phyloP scores from a whole-genome alignment of 495 filamentous ascomycete genomes.

The Hamigera avellanea region DNA sequence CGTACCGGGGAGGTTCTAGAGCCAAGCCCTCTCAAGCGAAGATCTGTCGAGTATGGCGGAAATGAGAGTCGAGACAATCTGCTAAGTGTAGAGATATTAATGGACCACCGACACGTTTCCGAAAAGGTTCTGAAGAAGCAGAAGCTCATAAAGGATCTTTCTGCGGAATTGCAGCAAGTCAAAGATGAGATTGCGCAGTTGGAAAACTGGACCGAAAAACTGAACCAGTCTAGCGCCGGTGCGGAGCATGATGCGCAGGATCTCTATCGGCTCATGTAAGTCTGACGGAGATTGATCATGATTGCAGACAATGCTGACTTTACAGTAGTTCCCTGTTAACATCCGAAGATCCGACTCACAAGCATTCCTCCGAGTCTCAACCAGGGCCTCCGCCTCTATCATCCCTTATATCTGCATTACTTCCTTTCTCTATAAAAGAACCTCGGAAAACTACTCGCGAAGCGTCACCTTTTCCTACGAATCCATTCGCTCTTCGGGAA shows the following conservation, averaged over 20 bases:
- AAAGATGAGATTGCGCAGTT: slow-evolving; percentile 27
- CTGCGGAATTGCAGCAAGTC: slow-evolving; percentile 19
- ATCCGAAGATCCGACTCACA: slow-evolving; percentile 14
- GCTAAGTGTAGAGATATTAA: slow-evolving; percentile 1
- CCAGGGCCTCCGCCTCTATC: slow-evolving; percentile 18
- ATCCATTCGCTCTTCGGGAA: slow-evolving; percentile 26
- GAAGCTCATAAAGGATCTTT: slow-evolving; percentile 17
- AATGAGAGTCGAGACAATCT: slow-evolving; percentile 1
- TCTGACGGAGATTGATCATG: slow-evolving; percentile 2
- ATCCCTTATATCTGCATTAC: slow-evolving; percentile 26
- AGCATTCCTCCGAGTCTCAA: slow-evolving; percentile 4
- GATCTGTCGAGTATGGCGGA: slow-evolving; percentile 10
- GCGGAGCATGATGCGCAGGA: slow-evolving; percentile 12
- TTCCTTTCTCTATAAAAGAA: slow-evolving; percentile 27
- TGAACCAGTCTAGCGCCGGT: slow-evolving; percentile 6
- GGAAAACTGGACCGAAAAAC: slow-evolving; percentile 20
- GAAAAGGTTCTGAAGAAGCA: slow-evolving; percentile 19
- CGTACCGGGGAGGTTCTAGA: slow-evolving; percentile 10
- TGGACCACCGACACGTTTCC: slow-evolving; percentile 9
- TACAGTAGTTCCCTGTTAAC: slow-evolving; percentile 14
- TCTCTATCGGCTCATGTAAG: slow-evolving; percentile 23
- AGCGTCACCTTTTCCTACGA: slow-evolving; percentile 16
- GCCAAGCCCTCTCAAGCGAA: slow-evolving; percentile 22
- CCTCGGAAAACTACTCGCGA: slow-evolving; percentile 10
- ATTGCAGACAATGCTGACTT: not conserved